phyloP scores from a whole-genome alignment of 176 grass and related monocot species.

The Olyra latifolia region DNA sequence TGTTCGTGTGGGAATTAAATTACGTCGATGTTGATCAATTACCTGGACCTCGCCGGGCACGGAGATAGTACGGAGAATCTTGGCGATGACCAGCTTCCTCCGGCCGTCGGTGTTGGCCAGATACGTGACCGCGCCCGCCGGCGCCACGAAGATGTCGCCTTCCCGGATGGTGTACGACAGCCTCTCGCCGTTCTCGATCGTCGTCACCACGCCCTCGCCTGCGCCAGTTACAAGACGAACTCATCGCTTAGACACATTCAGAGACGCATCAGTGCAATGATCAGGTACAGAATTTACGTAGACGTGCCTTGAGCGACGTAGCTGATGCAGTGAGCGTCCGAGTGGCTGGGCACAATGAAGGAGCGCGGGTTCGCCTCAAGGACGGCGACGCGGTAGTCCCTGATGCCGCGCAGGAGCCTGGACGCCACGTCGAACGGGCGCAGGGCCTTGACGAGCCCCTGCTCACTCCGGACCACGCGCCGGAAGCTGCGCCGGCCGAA shows the following conservation, averaged over 20 bases:
- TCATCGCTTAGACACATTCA: not conserved
- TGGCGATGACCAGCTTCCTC: constrained; percentile 57
- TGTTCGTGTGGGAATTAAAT: not conserved
- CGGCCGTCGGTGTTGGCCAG: constrained; percentile 68
- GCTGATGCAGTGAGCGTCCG: constrained; percentile 60
- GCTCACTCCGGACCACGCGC: constrained; percentile 31
- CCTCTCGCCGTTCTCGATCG: constrained; percentile 51
- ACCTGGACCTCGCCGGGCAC: constrained; percentile 65
- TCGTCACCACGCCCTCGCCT: constrained; percentile 59
- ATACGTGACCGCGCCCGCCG: constrained; percentile 57
- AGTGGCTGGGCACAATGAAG: constrained; percentile 61
- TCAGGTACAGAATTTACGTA: too few relatives aligned
- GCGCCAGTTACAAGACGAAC: not conserved
- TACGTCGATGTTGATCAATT: not conserved
- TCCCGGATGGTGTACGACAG: constrained; percentile 47
- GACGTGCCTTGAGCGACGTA: constrained; percentile 60
- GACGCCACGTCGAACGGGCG: constrained; percentile 62
- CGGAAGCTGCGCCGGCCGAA: constrained; percentile 58
- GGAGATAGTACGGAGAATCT: constrained; percentile 61
- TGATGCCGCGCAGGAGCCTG: constrained; percentile 58
- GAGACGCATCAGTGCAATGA: too few relatives aligned
- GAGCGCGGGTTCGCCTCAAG: constrained; percentile 59
- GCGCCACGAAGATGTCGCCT: constrained; percentile 58
- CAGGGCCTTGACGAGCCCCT: constrained; percentile 47
- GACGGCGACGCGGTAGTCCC: constrained; percentile 62